Conservation (phyloP, 306 rosid genomes). For the Benincasa hispida region DNA sequence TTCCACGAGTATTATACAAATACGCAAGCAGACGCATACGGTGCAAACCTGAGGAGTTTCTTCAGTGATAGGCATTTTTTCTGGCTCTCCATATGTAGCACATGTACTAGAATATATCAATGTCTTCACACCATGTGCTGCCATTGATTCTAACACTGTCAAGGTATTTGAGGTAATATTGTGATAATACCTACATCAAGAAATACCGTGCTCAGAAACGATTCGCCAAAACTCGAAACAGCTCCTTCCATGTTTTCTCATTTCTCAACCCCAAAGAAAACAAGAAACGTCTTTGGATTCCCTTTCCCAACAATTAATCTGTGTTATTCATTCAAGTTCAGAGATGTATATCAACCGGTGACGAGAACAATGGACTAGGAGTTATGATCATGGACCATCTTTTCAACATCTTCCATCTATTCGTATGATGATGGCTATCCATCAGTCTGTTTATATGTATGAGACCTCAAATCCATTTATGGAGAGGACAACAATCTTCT, state of each 20-base stretch:
- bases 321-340: background rate
- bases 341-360: background rate
- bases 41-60: conserved; percentile 61
- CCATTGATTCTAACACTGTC: conserved; percentile 77
- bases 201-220: background rate
- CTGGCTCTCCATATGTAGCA: conserved; percentile 97
- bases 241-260: background rate
- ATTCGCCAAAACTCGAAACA: background rate
- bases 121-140: conserved; percentile 64
- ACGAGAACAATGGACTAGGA: background rate
- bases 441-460: background rate
- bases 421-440: background rate
- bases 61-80: conserved; percentile 96
- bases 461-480: background rate
- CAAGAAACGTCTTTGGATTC: background rate
- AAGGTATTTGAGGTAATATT: conserved; percentile 91
- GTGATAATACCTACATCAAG: conserved; percentile 81
- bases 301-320: background rate
- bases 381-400: background rate
- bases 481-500: background rate
- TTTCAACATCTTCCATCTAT: background rate
- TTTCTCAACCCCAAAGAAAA: background rate
- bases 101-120: conserved; percentile 94
- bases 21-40: background rate
- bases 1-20: background rate